Conservation (phyloP, 2,329 filamentous ascomycete genomes). For the Magnaporthiopsis poae region DNA sequence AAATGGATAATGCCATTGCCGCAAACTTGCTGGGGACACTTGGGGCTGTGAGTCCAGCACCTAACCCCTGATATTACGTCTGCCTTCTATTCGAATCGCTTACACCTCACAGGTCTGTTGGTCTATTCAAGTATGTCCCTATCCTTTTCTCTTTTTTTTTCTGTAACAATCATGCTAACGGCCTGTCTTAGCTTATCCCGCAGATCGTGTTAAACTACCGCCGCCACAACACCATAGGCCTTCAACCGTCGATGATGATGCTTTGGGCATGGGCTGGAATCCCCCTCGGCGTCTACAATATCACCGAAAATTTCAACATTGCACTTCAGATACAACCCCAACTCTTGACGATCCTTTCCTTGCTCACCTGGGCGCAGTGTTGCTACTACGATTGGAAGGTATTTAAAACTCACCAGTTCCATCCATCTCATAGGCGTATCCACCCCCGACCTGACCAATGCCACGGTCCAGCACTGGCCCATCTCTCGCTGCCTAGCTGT, state of each 20-base stretch:
- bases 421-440: background rate
- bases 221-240: slow-evolving; percentile 53
- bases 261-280: slow-evolving; percentile 60
- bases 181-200: slow-evolving; percentile 46
- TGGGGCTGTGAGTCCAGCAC: slow-evolving; percentile 37
- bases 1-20: slow-evolving; percentile 46
- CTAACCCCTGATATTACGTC: too few relatives aligned
- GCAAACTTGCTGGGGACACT: slow-evolving; percentile 51
- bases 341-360: slow-evolving; percentile 31
- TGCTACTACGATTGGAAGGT: slow-evolving; percentile 26
- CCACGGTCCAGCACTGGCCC: slow-evolving; percentile 37
- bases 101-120: slow-evolving; percentile 40
- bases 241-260: slow-evolving; percentile 64
- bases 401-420: background rate
- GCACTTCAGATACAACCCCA: slow-evolving; percentile 34
- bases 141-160: background rate
- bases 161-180: background rate
- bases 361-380: slow-evolving; percentile 34
- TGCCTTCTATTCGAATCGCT: too few relatives aligned
- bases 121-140: slow-evolving; percentile 46
- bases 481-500: slow-evolving; percentile 37
- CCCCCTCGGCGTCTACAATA: slow-evolving; percentile 47
- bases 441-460: background rate
- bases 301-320: slow-evolving; percentile 31
- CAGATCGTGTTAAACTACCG: slow-evolving; percentile 61